Evolutionary conservation across 352 stramenopile species (phyloP).

Genomic region (Globisporangium spiculum): DNA sequence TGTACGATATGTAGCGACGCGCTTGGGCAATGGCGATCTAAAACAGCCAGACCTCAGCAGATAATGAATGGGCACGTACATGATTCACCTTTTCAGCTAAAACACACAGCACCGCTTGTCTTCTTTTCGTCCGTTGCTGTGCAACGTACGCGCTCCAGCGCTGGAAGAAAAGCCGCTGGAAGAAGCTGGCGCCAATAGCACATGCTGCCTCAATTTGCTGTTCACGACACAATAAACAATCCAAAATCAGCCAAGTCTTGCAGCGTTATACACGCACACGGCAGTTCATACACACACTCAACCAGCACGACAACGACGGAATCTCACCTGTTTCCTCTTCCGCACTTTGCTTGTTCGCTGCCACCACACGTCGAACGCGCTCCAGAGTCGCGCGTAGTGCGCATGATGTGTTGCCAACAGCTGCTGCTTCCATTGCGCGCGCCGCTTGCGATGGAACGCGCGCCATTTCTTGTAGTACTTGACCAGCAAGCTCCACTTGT

Average conservation of each 20-base stretch:
- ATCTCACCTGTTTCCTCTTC: conserved; percentile 10
- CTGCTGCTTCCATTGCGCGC: conserved; percentile 12
- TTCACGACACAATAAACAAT: not conserved
- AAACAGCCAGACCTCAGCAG: not conserved
- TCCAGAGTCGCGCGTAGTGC: conserved; percentile 16
- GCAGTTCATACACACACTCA: not conserved
- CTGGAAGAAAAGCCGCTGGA: conserved; percentile 19
- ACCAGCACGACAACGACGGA: not conserved
- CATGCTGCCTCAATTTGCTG: conserved; percentile 19
- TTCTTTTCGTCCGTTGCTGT: not conserved
- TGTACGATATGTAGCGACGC: not conserved
- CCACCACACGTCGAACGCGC: conserved; percentile 6
- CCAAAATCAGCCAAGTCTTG: not conserved
- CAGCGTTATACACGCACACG: not conserved
- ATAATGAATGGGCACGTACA: not conserved
- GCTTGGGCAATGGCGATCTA: not conserved
- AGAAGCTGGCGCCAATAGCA: conserved; percentile 13
- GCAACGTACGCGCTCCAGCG: conserved; percentile 10
- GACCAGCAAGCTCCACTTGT: not conserved
- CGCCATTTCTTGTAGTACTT: conserved; percentile 1
- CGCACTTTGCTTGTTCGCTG: not conserved
- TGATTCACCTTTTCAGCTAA: not conserved
- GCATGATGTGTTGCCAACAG: conserved; percentile 16
- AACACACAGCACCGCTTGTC: not conserved
- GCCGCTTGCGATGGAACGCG: not conserved